Conservation (phyloP, 129 eudicot species). For the Arctium lappa region DNA sequence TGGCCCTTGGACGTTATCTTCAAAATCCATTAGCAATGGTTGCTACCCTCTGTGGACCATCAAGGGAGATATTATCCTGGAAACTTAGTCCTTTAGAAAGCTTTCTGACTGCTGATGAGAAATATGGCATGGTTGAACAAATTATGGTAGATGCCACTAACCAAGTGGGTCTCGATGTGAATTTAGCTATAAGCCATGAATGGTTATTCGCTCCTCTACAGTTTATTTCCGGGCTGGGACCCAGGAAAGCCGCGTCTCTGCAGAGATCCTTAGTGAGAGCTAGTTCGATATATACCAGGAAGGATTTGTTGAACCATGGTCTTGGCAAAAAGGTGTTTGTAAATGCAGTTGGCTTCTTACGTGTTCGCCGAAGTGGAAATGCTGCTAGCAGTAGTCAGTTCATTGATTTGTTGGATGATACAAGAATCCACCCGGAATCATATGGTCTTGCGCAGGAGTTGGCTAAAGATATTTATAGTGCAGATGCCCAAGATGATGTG, state of each 20-base stretch:
- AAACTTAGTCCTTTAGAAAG: conserved; percentile 72
- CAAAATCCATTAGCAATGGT: conserved; percentile 98
- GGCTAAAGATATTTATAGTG: conserved; percentile 72
- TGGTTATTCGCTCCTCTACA: conserved; percentile 93
- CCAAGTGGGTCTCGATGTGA: conserved; percentile 92
- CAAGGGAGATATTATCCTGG: conserved; percentile 90
- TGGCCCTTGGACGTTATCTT: conserved; percentile 87
- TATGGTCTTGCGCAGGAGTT: conserved; percentile 87
- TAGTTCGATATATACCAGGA: conserved; percentile 71
- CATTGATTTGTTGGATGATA: conserved; percentile 86
- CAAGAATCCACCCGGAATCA: conserved; percentile 91
- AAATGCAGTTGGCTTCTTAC: conserved; percentile 89
- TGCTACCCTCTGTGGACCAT: conserved; percentile 87
- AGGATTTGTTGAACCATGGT: conserved; percentile 79
- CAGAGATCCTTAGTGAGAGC: conserved; percentile 78
- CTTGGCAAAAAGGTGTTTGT: conserved; percentile 87
- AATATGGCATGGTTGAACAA: conserved; percentile 87
- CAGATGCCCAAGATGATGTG: conserved; percentile 50
- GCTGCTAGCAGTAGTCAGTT: conserved; percentile 81
- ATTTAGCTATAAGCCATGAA: conserved; percentile 86
- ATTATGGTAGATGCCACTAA: conserved; percentile 92
- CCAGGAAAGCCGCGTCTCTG: conserved; percentile 87
- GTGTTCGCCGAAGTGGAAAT: conserved; percentile 79
- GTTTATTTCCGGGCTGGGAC: conserved; percentile 95
- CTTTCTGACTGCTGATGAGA: conserved; percentile 88